These are phyloP conservation scores for Verbena officinalis DNA, from an alignment of 257 asterid genomes.

Conservation along the genomic window DNA sequence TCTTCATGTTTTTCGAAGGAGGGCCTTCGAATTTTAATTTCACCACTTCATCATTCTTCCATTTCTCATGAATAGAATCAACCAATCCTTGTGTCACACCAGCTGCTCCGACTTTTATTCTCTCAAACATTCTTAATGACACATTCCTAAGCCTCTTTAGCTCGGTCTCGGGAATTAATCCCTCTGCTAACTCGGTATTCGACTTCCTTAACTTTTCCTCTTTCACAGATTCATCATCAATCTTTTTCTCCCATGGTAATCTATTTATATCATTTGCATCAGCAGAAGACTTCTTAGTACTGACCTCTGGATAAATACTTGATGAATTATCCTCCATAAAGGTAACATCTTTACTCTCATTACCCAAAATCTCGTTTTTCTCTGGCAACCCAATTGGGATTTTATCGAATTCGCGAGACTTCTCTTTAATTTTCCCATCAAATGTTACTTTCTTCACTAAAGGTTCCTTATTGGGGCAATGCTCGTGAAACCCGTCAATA, in stretches of 20 bases:
- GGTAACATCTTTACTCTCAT: constrained; percentile 20
- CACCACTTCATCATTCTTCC: constrained; percentile 83
- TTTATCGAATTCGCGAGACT: constrained; percentile 27
- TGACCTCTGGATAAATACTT: constrained; percentile 17
- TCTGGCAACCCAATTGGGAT: constrained; percentile 21
- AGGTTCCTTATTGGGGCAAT: constrained; percentile 23
- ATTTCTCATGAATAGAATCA: constrained; percentile 67
- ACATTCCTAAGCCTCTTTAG: constrained; percentile 76
- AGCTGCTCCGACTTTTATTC: constrained; percentile 76
- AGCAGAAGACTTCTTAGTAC: constrained; percentile 11
- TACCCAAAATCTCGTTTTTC: constrained; percentile 24
- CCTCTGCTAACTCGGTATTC: constrained; percentile 64
- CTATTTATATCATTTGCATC: constrained; percentile 28
- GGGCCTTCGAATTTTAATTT: constrained; percentile 88
- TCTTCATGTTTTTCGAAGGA: constrained; percentile 77
- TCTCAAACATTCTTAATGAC: constrained; percentile 78
- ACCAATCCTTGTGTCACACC: constrained; percentile 82
- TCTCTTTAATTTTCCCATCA: constrained; percentile 32
- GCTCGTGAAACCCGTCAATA: constrained; percentile 28
- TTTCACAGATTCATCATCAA: constrained; percentile 32
- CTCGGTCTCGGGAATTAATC: constrained; percentile 72
- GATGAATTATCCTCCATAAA: constrained; percentile 21
- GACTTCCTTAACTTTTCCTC: constrained; percentile 39
- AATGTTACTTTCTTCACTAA: constrained; percentile 23
- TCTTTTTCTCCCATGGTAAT: constrained; percentile 65